A percentile compares a stretch with the other conserved stretches of the same genome.
Evolutionary conservation across 2,329 filamentous ascomycete genomes (phyloP).

Genomic region (Xylaria sp.): DNA sequence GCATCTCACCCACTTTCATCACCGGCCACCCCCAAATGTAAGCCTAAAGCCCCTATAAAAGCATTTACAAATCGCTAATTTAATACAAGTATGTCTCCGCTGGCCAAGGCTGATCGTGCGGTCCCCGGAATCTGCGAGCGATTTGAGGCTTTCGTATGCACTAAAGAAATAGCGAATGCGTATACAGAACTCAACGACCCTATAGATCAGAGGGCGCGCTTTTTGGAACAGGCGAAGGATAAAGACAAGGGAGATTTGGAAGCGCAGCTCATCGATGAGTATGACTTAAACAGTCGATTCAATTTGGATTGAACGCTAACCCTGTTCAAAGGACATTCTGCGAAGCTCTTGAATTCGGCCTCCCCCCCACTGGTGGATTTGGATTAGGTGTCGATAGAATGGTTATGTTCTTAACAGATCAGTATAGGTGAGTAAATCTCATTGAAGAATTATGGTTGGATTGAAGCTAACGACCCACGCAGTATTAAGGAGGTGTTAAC

Average conservation of each 20-base stretch:
- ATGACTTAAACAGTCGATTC: constrained; percentile 1
- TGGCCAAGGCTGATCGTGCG: constrained; percentile 92
- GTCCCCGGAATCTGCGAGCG: constrained; percentile 90
- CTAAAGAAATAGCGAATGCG: constrained; percentile 96
- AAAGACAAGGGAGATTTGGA: constrained; percentile 98
- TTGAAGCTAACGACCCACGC: constrained; percentile 26
- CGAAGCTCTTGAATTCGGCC: constrained; percentile 85
- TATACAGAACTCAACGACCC: constrained; percentile 95
- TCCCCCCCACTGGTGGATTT: constrained; percentile 95
- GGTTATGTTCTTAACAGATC: constrained; percentile 95
- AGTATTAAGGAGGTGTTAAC: constrained; percentile 91
- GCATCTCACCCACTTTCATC: constrained; percentile 90
- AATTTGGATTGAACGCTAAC: constrained; percentile 4
- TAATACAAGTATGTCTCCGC: constrained; percentile 75
- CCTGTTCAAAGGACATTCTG: constrained; percentile 75
- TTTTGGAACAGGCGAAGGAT: constrained; percentile 94
- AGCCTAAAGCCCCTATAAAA: not conserved
- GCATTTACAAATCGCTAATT: not conserved
- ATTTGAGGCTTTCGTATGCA: constrained; percentile 96
- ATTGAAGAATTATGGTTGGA: not conserved
- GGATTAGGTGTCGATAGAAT: constrained; percentile 86
- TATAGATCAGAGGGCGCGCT: constrained; percentile 89
- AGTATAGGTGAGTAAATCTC: constrained; percentile 68
- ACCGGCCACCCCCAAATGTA: constrained; percentile 72
- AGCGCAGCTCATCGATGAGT: constrained; percentile 91